Evolutionary conservation across 2,329 filamentous ascomycete genomes (phyloP).

Genomic region (Colletotrichum scovillei): DNA sequence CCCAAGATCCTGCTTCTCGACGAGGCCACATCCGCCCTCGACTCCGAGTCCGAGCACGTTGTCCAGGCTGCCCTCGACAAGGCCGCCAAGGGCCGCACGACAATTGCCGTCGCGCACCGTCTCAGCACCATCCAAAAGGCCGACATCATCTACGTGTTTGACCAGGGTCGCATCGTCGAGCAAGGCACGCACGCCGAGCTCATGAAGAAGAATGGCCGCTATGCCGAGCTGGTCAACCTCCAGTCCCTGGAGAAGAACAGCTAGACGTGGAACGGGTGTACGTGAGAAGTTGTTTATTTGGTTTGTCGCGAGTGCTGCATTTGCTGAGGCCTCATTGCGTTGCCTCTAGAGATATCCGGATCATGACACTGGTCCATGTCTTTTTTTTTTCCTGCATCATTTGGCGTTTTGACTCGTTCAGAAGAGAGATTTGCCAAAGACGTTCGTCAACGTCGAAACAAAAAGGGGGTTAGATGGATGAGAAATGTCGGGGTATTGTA

Average conservation of each 20-base stretch:
- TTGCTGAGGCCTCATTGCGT: neutral
- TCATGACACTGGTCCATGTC: slow-evolving; percentile 22
- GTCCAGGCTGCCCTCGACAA: slow-evolving; percentile 85
- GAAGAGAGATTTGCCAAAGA: neutral
- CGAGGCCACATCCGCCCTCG: slow-evolving; percentile 83
- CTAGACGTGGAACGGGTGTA: slow-evolving; percentile 28
- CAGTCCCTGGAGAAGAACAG: slow-evolving; percentile 77
- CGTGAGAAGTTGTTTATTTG: neutral
- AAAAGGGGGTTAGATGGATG: neutral
- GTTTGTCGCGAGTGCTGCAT: slow-evolving; percentile 17
- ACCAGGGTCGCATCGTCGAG: slow-evolving; percentile 88
- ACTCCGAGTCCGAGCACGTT: slow-evolving; percentile 81
- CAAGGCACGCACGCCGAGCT: slow-evolving; percentile 82
- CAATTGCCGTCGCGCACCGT: slow-evolving; percentile 93
- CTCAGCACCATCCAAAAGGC: slow-evolving; percentile 94
- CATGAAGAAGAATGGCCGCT: slow-evolving; percentile 76
- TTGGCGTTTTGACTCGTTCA: slow-evolving; percentile 16
- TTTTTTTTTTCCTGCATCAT: slow-evolving; percentile 29
- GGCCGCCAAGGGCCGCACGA: slow-evolving; percentile 86
- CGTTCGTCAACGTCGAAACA: neutral
- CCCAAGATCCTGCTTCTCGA: slow-evolving; percentile 88
- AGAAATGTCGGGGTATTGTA: slow-evolving; percentile 2
- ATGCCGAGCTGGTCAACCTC: slow-evolving; percentile 82
- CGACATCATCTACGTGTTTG: slow-evolving; percentile 96
- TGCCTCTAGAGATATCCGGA: slow-evolving; percentile 32